Percentiles rank a stretch among this genome's conserved stretches.
phyloP scores from a whole-genome alignment of 2,329 filamentous ascomycete species.

The Stemphylium beticola region DNA sequence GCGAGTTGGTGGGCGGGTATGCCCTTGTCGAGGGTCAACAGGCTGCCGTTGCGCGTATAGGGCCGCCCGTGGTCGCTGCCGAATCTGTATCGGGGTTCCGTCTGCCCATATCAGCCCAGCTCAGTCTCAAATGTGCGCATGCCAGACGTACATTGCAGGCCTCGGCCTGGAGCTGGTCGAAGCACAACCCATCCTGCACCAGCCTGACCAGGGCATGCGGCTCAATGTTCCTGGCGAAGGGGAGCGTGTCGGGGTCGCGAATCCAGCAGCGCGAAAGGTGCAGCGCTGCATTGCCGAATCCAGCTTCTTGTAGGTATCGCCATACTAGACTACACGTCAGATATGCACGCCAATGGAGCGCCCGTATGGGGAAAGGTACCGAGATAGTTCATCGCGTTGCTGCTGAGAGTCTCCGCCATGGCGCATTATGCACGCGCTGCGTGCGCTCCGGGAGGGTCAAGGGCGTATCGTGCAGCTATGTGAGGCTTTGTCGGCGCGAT shows the following conservation, averaged over 20 bases:
- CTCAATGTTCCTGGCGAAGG: constrained; percentile 66
- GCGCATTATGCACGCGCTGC: constrained; percentile 44
- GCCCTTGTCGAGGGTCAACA: constrained; percentile 45
- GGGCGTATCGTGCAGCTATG: too few species aligned
- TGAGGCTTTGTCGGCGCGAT: not conserved
- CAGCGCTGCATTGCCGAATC: constrained; percentile 64
- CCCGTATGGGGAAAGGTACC: constrained; percentile 17
- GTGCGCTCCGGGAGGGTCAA: constrained; percentile 2
- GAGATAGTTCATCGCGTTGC: constrained; percentile 71
- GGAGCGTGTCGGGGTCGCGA: constrained; percentile 65
- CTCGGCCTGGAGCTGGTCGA: constrained; percentile 53
- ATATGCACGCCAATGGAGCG: constrained; percentile 3
- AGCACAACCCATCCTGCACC: constrained; percentile 66
- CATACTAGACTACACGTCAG: constrained; percentile 55
- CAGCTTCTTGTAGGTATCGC: constrained; percentile 60
- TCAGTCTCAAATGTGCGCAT: not conserved
- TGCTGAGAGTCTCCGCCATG: constrained; percentile 56
- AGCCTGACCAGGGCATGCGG: constrained; percentile 65
- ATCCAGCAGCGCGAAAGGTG: constrained; percentile 68
- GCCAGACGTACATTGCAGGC: constrained; percentile 39
- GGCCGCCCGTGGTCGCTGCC: constrained; percentile 49
- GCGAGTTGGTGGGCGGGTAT: constrained; percentile 45
- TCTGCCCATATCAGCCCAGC: constrained; percentile 34
- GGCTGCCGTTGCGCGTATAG: constrained; percentile 48
- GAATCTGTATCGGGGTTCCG: constrained; percentile 44